These are phyloP conservation scores for Phlebiopsis flavidoalba DNA, from an alignment of 768 basidiomycete genomes.

Conservation along the genomic window DNA sequence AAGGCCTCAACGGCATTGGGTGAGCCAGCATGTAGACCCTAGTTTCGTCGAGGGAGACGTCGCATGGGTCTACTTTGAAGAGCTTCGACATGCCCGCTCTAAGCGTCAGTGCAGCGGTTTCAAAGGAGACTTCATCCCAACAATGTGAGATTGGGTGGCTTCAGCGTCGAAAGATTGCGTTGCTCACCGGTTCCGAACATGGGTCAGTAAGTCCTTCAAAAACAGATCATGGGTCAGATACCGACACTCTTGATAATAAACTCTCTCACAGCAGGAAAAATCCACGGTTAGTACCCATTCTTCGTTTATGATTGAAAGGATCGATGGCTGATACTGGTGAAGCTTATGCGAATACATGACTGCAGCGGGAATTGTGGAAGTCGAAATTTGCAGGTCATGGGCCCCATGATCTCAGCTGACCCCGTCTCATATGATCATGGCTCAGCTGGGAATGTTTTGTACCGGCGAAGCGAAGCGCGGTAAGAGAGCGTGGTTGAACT, in stretches of 20 bases:
- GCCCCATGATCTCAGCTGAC: neutral
- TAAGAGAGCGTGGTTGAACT: slow-evolving; percentile 27
- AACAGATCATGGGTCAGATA: neutral
- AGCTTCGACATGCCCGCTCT: slow-evolving; percentile 85
- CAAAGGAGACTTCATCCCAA: slow-evolving; percentile 86
- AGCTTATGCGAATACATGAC: slow-evolving; percentile 97
- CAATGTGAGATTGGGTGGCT: slow-evolving; percentile 79
- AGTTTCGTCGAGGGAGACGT: slow-evolving; percentile 75
- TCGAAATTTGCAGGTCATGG: slow-evolving; percentile 1
- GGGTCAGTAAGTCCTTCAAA: slow-evolving; percentile 63
- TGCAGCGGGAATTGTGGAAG: slow-evolving; percentile 80
- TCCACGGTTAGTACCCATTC: slow-evolving; percentile 49
- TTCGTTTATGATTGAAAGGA: neutral
- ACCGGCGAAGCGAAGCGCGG: slow-evolving; percentile 78
- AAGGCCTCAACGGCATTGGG: slow-evolving; percentile 87
- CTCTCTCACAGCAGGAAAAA: slow-evolving; percentile 53
- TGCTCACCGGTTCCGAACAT: slow-evolving; percentile 91
- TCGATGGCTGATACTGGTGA: slow-evolving; percentile 1
- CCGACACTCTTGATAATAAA: neutral
- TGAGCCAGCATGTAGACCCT: slow-evolving; percentile 90
- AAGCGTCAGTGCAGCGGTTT: slow-evolving; percentile 50
- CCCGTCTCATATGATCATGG: slow-evolving; percentile 62
- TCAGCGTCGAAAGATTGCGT: slow-evolving; percentile 58
- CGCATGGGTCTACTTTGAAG: slow-evolving; percentile 83
- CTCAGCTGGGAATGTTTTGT: slow-evolving; percentile 95